These are phyloP conservation scores for Pleurotus salmoneostramineus DNA, from an alignment of 768 basidiomycete genomes.

Conservation along the genomic window DNA sequence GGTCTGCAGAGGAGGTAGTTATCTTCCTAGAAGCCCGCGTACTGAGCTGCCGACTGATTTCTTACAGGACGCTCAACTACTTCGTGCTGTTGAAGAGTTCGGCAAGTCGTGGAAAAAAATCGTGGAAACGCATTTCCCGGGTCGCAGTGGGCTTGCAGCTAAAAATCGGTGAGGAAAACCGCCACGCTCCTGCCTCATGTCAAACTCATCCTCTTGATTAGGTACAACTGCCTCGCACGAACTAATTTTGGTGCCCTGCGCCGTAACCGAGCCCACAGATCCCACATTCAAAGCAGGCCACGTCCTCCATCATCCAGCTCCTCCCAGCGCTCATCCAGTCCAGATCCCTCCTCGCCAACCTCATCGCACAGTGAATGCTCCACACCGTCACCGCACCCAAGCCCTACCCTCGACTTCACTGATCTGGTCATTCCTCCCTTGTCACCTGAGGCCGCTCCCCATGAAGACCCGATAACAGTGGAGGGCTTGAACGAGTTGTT, in stretches of 20 bases:
- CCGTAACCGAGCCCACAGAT: slow-evolving; percentile 1
- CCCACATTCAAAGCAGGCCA: not conserved
- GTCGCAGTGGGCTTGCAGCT: slow-evolving; percentile 55
- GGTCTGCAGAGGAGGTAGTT: slow-evolving; percentile 50
- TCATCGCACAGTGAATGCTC: not conserved
- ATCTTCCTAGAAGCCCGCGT: not conserved
- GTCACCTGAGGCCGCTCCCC: not conserved
- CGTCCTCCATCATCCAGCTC: slow-evolving; percentile 1
- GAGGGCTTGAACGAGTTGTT: not conserved
- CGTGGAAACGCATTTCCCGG: slow-evolving; percentile 57
- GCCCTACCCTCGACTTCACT: not conserved
- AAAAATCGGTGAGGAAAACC: slow-evolving; percentile 45
- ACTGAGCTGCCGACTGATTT: slow-evolving; percentile 7
- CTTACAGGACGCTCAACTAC: slow-evolving; percentile 45
- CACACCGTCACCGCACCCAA: not conserved
- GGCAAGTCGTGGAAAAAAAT: slow-evolving; percentile 66
- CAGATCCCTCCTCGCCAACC: not conserved
- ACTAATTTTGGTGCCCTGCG: slow-evolving; percentile 1
- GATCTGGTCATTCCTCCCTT: not conserved
- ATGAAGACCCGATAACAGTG: not conserved
- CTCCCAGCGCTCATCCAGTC: slow-evolving; percentile 5
- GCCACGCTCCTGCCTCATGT: not conserved
- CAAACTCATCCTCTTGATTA: not conserved
- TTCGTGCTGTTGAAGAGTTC: slow-evolving; percentile 50
- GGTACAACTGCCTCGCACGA: slow-evolving; percentile 17